A percentile compares a stretch with the other conserved stretches of the same genome.
Conservation (phyloP, 495 filamentous ascomycete genomes). For the Hyphodiscus hymeniophilus region DNA sequence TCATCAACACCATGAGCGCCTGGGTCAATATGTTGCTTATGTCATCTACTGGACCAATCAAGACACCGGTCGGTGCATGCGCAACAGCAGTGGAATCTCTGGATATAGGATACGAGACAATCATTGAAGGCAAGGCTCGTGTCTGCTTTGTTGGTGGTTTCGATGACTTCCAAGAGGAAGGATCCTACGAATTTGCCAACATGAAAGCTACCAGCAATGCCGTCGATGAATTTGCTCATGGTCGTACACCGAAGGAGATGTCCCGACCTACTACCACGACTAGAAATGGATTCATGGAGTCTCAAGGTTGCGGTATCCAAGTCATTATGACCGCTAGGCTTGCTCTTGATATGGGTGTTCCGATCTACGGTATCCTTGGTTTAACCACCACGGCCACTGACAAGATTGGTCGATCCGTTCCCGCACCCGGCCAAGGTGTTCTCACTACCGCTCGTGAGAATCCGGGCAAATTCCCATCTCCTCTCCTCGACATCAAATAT, state of each 20-base stretch:
- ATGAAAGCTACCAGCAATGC: slow-evolving; percentile 99
- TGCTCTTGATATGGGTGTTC: slow-evolving; percentile 96
- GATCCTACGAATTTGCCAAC: slow-evolving; percentile 98
- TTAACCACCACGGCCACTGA: slow-evolving; percentile 96
- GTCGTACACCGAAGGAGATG: slow-evolving; percentile 94
- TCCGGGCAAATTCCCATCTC: slow-evolving; percentile 83
- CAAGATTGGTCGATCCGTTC: slow-evolving; percentile 96
- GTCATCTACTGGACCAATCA: slow-evolving; percentile 96
- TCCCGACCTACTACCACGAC: slow-evolving; percentile 95
- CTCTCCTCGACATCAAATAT: slow-evolving; percentile 94
- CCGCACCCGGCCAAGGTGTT: slow-evolving; percentile 92
- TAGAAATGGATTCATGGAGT: slow-evolving; percentile 98
- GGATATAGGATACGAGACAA: slow-evolving; percentile 96
- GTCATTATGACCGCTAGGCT: slow-evolving; percentile 96
- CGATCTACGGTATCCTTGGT: slow-evolving; percentile 91
- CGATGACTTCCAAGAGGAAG: slow-evolving; percentile 99
- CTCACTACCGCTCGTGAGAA: slow-evolving; percentile 95
- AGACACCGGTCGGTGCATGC: slow-evolving; percentile 96
- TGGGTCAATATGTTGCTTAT: slow-evolving; percentile 99
- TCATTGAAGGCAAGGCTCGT: slow-evolving; percentile 93
- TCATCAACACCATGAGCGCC: slow-evolving; percentile 99
- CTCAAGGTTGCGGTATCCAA: slow-evolving; percentile 96
- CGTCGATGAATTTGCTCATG: slow-evolving; percentile 90
- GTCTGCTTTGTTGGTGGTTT: slow-evolving; percentile 97
- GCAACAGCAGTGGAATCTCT: slow-evolving; percentile 95